Conservation (phyloP, 345 rosid genomes). For the Heritiera littoralis region DNA sequence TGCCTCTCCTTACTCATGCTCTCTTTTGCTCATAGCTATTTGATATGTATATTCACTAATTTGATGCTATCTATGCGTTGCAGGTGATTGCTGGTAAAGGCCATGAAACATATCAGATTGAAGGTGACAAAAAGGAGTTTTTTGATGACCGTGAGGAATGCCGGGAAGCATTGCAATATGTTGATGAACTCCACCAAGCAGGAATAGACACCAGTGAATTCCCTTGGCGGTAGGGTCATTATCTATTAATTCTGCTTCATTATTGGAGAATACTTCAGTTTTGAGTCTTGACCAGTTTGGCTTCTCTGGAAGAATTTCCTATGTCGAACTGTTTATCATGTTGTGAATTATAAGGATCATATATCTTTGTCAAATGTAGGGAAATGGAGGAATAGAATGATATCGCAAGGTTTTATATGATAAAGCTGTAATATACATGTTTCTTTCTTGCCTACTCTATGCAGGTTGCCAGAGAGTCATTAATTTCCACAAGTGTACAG, state of each 20-base stretch:
- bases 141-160: conserved; percentile 92
- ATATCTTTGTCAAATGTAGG: neutral
- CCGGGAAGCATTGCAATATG: conserved; percentile 88
- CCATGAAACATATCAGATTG: conserved; percentile 76
- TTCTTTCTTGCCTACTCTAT: conserved; percentile 25
- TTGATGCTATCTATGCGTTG: neutral
- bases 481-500: conserved; percentile 29
- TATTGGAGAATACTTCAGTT: conserved; percentile 16
- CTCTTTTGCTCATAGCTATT: neutral
- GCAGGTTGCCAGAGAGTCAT: conserved; percentile 93
- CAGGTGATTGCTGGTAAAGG: conserved; percentile 97
- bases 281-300: neutral
- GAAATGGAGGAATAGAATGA: neutral
- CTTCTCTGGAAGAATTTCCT: neutral
- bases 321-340: neutral
- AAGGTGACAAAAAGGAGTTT: conserved; percentile 83
- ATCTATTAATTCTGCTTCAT: neutral
- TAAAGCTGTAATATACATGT: neutral
- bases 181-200: conserved; percentile 93
- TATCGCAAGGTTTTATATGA: neutral
- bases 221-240: conserved; percentile 83
- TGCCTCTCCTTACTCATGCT: neutral
- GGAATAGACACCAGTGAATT: conserved; percentile 98
- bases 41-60: neutral
- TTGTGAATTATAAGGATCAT: too few relatives aligned